Evolutionary conservation across 2,329 filamentous ascomycete genomes (phyloP).

Genomic region (Aureobasidium sp.): DNA sequence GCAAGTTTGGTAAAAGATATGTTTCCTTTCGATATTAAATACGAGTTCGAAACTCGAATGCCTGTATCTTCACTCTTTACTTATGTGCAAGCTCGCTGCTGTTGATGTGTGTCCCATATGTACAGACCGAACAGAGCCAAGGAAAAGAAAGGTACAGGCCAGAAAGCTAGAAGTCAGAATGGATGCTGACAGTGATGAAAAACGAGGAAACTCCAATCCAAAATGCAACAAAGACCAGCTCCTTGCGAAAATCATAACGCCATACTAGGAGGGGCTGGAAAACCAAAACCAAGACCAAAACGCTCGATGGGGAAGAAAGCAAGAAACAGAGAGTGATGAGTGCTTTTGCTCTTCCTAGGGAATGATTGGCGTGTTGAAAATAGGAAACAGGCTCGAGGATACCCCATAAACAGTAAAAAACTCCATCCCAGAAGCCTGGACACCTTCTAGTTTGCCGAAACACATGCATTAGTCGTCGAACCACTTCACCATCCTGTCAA

Average conservation of each 20-base stretch:
- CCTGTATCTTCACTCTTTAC: neutral
- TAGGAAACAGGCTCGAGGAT: neutral
- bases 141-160: neutral
- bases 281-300: neutral
- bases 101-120: neutral
- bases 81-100: neutral
- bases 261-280: neutral
- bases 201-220: neutral
- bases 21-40: neutral
- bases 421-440: neutral
- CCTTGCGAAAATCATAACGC: neutral
- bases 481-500: neutral
- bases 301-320: neutral
- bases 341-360: conserved; percentile 4
- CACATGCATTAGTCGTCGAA: conserved; percentile 4
- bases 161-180: neutral
- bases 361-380: neutral
- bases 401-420: neutral
- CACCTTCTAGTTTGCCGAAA: neutral
- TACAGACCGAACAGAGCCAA: neutral
- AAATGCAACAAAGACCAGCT: conserved; percentile 6
- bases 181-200: neutral
- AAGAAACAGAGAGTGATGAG: conserved; percentile 2
- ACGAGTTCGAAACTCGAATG: neutral
- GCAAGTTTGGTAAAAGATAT: neutral